Conservation (phyloP, 78 protist genomes). For the Dictyostelium firmibasis region DNA sequence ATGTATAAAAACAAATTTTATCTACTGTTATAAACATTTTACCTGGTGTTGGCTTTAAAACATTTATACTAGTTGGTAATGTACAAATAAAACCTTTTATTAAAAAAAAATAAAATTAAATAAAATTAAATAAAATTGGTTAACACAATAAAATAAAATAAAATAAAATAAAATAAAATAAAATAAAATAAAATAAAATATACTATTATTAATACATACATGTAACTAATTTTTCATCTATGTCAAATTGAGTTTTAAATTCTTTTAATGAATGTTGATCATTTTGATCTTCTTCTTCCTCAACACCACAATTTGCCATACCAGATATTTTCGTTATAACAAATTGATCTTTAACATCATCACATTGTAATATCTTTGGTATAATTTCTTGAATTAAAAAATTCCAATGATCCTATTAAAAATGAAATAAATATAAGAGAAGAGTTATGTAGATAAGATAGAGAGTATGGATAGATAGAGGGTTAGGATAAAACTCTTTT, state of each 20-base stretch:
- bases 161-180: not conserved
- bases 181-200: too few relatives aligned
- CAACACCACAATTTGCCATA: slow-evolving; percentile 36
- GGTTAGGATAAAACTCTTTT: not conserved
- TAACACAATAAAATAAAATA: not conserved
- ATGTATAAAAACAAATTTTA: slow-evolving; percentile 42
- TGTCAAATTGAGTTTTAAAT: slow-evolving; percentile 51
- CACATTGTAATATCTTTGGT: slow-evolving; percentile 17
- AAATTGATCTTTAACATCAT: slow-evolving; percentile 54
- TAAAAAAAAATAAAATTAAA: not conserved
- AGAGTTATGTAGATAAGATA: not conserved
- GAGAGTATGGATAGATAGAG: not conserved
- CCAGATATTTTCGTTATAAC: slow-evolving; percentile 43
- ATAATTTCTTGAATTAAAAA: slow-evolving; percentile 12
- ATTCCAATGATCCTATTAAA: slow-evolving; percentile 31
- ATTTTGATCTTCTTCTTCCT: slow-evolving; percentile 74
- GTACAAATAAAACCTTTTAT: slow-evolving; percentile 52
- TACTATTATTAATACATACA: too few relatives aligned
- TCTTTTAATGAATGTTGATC: slow-evolving; percentile 31
- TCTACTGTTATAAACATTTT: slow-evolving; percentile 51
- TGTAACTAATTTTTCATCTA: slow-evolving; percentile 50
- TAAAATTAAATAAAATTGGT: not conserved
- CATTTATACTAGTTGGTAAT: not conserved
- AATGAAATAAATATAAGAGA: not conserved
- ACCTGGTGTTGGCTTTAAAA: slow-evolving; percentile 18